Evolutionary conservation across 306 rosid species (phyloP).

Genomic region (Sicyos edulis): DNA sequence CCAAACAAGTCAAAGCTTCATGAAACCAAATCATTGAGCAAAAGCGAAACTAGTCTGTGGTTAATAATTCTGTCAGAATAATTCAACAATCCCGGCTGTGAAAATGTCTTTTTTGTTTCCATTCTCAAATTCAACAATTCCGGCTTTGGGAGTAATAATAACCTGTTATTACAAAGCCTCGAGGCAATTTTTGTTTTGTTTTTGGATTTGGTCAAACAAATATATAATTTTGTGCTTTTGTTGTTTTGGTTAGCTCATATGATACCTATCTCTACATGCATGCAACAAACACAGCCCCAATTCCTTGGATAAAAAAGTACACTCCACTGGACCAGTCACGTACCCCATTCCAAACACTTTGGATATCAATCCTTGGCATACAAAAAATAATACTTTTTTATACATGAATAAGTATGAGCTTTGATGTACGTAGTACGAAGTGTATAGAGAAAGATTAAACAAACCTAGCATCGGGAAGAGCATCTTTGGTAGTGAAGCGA

Average conservation of each 20-base stretch:
- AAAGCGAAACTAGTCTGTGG: not conserved
- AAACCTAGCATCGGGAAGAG: conserved; percentile 84
- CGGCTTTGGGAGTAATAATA: not conserved
- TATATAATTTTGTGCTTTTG: not conserved
- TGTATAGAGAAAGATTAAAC: not conserved
- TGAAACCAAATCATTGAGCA: not conserved
- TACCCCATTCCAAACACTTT: not conserved
- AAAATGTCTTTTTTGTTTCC: not conserved
- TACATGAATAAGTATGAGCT: not conserved
- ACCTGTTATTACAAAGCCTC: not conserved
- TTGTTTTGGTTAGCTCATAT: not conserved
- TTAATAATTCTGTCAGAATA: not conserved
- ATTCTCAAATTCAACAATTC: conserved; percentile 11
- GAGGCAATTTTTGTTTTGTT: no score
- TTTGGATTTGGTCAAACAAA: no score
- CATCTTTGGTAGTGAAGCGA: conserved; percentile 43
- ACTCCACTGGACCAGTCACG: not conserved
- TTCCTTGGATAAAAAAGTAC: not conserved
- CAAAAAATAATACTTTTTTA: not conserved
- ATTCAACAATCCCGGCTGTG: conserved; percentile 2
- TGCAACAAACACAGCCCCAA: not conserved
- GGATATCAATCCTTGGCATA: not conserved
- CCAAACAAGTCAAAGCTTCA: not conserved
- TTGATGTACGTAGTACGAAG: not conserved
- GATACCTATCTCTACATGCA: not conserved